These are phyloP conservation scores for Plasmopara muralis DNA, from an alignment of 352 stramenopile genomes.

Conservation along the genomic window DNA sequence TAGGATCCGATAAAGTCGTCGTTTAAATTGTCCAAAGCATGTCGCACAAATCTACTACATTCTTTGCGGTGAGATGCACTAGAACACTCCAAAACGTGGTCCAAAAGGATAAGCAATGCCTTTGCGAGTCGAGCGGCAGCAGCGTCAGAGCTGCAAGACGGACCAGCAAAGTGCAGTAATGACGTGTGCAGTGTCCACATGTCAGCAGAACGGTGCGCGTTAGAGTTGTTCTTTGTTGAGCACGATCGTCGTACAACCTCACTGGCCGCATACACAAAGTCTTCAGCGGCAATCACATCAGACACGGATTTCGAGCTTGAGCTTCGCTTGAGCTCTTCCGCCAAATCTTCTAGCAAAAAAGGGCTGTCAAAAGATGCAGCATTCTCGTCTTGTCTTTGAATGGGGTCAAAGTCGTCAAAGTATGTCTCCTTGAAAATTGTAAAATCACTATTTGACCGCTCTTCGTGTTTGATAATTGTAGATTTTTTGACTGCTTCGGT, in stretches of 20 bases:
- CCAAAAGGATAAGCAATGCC: constrained; percentile 34
- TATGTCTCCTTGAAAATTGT: constrained; percentile 20
- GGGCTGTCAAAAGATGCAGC: background rate
- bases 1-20: constrained; percentile 28
- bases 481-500: constrained; percentile 3
- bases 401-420: constrained; percentile 1
- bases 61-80: constrained; percentile 31
- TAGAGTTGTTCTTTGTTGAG: constrained; percentile 3
- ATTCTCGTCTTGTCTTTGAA: background rate
- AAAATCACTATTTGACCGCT: constrained; percentile 11
- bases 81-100: constrained; percentile 34
- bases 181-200: constrained; percentile 42
- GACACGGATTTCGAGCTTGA: constrained; percentile 13
- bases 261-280: constrained; percentile 22
- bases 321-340: constrained; percentile 18
- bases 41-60: constrained; percentile 43
- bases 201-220: constrained; percentile 10
- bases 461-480: background rate
- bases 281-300: constrained; percentile 13
- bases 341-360: constrained; percentile 7
- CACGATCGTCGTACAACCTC: constrained; percentile 15
- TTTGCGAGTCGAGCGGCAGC: constrained; percentile 34
- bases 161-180: constrained; percentile 40
- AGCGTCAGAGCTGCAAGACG: constrained; percentile 36
- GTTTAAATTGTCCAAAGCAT: constrained; percentile 34